Base-by-base conservation (phyloP, 1,139 yeast species). In the Arxiozyma bovina region DNA sequence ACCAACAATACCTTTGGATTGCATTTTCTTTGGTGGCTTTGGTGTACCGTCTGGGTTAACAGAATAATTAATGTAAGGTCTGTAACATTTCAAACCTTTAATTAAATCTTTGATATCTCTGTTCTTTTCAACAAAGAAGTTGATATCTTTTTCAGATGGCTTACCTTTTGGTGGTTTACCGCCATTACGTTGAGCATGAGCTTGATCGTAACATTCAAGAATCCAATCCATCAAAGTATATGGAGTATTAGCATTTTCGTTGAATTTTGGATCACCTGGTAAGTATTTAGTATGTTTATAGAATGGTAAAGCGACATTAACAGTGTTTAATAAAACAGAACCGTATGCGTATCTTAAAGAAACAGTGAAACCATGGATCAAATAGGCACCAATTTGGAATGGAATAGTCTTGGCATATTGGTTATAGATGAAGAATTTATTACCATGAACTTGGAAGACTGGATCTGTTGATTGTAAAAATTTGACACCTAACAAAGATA, bases 181-280 rank as follows among this genome's bases (percentile, higher is more conserved):
- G 15, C 50, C 46, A 30, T 27, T 23, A 48, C 53, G 52, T 25
- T 30, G 30, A 15, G 45, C 30, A 18, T 49, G 48, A n/a, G 44
- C 48, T 44, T 50, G 52, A 3, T 54, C 54, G 40, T 59, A 56
- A 54, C 63, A 60, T 50, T 61, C 62, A 43, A 61, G 50, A 7
- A 60, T 22, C 61, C 61, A 61, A 48, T 60, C 63, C 55, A 60
- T 46, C 22, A 61, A 49, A n/a, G 62, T 51, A 30, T 53, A 61
- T 23, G 27, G 52, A 1, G 38, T 50, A 34, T 59, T 57, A 17
- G 50, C 53, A 45, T 60, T 57, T 20, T 61, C 55, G 4, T 48
- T 54, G 45, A 58, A 61, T 23, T 45, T 54, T 38, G 60, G 57
- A 51, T 60, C 60, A 49, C 61, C 62, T 27, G 64, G 63, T 48